Evolutionary conservation across 2,329 filamentous ascomycete genomes (phyloP).

Genomic region (Aspergillus pseudonomiae): DNA sequence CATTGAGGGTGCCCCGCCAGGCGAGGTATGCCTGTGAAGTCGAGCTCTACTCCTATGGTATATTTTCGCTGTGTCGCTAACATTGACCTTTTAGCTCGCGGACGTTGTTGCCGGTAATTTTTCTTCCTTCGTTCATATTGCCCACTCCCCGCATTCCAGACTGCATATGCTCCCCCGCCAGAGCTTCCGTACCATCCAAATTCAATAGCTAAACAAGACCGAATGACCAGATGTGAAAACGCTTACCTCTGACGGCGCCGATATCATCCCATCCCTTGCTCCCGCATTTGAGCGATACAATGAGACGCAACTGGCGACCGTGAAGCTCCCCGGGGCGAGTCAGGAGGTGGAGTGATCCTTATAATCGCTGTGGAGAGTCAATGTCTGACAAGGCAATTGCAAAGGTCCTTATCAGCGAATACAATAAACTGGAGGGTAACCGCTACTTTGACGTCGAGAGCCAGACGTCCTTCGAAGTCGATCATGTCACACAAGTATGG

Average conservation of each 20-base stretch:
- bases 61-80: constrained; percentile 21
- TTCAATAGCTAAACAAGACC: constrained; percentile 20
- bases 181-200: constrained; percentile 14
- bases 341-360: constrained; percentile 61
- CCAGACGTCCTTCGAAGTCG: constrained; percentile 84
- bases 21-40: constrained; percentile 70
- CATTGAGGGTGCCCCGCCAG: constrained; percentile 89
- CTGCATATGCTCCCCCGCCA: neutral
- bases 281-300: constrained; percentile 95
- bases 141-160: constrained; percentile 10
- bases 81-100: constrained; percentile 63
- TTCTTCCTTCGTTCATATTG: neutral
- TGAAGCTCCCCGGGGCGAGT: constrained; percentile 85
- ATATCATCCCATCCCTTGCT: constrained; percentile 70
- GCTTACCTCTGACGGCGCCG: constrained; percentile 71
- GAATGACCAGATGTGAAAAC: constrained; percentile 77
- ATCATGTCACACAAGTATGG: constrained; percentile 74
- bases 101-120: constrained; percentile 81
- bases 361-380: neutral
- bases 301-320: constrained; percentile 86
- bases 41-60: neutral
- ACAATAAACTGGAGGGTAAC: constrained; percentile 78
- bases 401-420: constrained; percentile 76
- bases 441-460: constrained; percentile 90
- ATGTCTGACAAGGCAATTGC: constrained; percentile 14